A percentile compares a stretch with the other conserved stretches of the same genome.
Conservation (phyloP, 495 filamentous ascomycete species). For the Aspergillus incahuasiensis region DNA sequence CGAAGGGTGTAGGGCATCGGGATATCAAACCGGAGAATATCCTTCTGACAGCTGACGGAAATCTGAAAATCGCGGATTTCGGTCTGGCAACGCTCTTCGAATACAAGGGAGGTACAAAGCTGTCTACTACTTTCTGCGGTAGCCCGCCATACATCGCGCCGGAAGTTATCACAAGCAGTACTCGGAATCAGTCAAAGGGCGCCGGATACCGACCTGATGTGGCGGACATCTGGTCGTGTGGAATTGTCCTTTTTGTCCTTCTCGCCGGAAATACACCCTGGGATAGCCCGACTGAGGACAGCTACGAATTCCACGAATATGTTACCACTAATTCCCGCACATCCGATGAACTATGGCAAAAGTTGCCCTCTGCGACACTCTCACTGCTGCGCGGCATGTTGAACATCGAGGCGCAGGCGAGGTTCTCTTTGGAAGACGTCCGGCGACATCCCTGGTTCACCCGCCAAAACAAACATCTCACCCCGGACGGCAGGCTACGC, state of each 20-base stretch:
- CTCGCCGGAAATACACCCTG: conserved; percentile 96
- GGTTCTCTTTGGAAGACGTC: conserved; percentile 87
- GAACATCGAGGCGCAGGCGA: conserved; percentile 64
- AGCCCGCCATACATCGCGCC: conserved; percentile 97
- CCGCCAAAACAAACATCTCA: conserved; percentile 70
- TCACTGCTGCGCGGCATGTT: conserved; percentile 95
- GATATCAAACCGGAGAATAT: conserved; percentile 94
- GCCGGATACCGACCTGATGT: conserved; percentile 75
- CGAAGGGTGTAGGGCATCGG: conserved; percentile 80
- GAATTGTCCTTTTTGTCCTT: conserved; percentile 92
- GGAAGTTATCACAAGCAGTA: conserved; percentile 65
- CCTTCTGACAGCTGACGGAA: conserved; percentile 72
- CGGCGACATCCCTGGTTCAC: conserved; percentile 95
- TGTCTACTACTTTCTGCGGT: conserved; percentile 84
- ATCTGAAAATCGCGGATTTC: conserved; percentile 96
- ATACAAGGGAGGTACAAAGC: conserved; percentile 73
- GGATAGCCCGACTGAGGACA: conserved; percentile 81
- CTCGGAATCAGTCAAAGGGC: conserved; percentile 45
- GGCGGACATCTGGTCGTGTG: conserved; percentile 95
- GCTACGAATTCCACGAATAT: conserved; percentile 84
- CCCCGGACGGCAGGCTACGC: conserved; percentile 64
- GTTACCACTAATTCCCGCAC: conserved; percentile 71
- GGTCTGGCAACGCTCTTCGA: conserved; percentile 91
- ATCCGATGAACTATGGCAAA: conserved; percentile 80
- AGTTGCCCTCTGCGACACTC: conserved; percentile 68